Evolutionary conservation across 75 land plant genomes (phyloP).

Genomic region (Pinus tabuliformis): DNA sequence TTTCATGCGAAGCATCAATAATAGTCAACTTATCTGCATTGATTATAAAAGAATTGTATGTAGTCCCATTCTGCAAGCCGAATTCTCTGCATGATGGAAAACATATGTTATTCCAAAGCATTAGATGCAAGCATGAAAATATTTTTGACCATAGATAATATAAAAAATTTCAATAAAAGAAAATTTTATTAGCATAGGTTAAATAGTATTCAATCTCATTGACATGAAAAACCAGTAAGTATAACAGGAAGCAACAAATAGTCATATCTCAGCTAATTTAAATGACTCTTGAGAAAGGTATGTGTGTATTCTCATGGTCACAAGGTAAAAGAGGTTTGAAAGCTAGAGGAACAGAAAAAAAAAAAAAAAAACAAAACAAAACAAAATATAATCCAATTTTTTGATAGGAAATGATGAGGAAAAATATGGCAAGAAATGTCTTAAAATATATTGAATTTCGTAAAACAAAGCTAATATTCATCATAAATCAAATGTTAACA

Average conservation of each 20-base stretch:
- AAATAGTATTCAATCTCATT: background rate
- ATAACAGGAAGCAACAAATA: background rate
- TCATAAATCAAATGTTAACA: background rate
- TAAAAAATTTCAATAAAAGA: background rate
- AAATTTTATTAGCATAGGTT: background rate
- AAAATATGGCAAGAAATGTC: background rate
- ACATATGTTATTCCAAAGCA: background rate
- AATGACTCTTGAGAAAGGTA: background rate
- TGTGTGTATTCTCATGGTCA: background rate
- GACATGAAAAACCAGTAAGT: background rate
- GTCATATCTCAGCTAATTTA: background rate
- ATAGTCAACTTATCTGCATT: conserved; percentile 44
- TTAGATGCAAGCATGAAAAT: background rate
- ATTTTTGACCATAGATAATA: background rate
- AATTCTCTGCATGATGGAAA: conserved; percentile 36
- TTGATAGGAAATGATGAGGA: background rate
- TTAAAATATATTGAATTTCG: background rate
- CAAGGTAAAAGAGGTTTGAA: background rate
- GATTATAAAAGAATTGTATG: conserved; percentile 51
- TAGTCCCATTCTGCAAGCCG: conserved; percentile 54
- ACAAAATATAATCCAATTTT: background rate
- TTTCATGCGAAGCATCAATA: conserved; percentile 59
- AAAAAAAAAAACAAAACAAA: background rate
- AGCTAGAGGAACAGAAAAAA: background rate
- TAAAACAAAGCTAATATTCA: too few species aligned